Evolutionary conservation across 108 stramenopile genomes (phyloP).

Genomic region (Nitzschia palea): DNA sequence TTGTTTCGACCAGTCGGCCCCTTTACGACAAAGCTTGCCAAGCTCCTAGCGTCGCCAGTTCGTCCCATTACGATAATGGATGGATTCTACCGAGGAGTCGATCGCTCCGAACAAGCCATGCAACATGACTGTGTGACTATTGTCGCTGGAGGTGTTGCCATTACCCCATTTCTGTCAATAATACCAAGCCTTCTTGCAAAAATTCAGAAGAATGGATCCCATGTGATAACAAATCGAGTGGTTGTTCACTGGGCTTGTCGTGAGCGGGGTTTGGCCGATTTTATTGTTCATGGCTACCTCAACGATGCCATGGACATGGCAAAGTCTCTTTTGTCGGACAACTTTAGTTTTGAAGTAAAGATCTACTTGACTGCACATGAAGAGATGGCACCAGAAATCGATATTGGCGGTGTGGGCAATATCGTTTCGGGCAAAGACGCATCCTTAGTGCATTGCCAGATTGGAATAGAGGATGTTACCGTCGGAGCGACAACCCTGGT

Average conservation of each 20-base stretch:
- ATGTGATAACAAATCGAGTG: too few relatives aligned
- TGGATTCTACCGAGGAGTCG: neutral
- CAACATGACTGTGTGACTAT: constrained; percentile 17
- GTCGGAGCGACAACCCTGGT: neutral
- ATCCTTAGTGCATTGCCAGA: neutral
- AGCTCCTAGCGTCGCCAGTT: neutral
- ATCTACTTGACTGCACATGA: too few relatives aligned
- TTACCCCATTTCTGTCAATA: constrained; percentile 11
- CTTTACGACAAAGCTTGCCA: neutral
- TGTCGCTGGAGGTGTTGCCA: constrained; percentile 17
- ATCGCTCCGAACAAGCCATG: neutral
- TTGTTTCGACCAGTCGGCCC: too few relatives aligned
- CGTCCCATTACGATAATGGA: neutral
- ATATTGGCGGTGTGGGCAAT: too few relatives aligned
- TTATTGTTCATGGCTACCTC: too few relatives aligned
- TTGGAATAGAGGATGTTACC: neutral
- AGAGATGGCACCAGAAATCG: too few relatives aligned
- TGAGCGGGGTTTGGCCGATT: too few relatives aligned
- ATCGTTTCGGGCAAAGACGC: too few relatives aligned
- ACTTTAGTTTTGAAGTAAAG: too few relatives aligned
- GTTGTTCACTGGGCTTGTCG: too few relatives aligned
- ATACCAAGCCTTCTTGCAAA: constrained; percentile 2
- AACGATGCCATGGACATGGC: too few relatives aligned
- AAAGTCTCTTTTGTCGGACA: too few relatives aligned
- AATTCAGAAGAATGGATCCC: neutral